Percentiles rank a stretch among this genome's conserved stretches.
These are phyloP conservation scores for Taxawa tesnikishii DNA, from an alignment of 2,329 filamentous ascomycete genomes.

Conservation along the genomic window DNA sequence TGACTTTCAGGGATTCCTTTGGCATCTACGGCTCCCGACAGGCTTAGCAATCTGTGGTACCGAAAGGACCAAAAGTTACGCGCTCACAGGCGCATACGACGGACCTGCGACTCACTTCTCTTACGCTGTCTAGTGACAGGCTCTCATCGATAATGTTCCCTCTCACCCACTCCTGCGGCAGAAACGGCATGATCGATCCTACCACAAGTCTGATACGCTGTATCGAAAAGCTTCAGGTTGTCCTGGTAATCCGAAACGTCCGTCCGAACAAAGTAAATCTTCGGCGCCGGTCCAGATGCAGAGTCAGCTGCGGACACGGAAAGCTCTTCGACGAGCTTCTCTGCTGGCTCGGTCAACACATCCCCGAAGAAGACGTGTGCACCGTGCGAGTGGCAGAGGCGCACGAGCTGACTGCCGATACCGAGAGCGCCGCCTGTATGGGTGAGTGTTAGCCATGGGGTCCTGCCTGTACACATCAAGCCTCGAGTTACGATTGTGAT, in stretches of 20 bases:
- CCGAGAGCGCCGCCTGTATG: conserved; percentile 29
- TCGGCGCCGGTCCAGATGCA: conserved; percentile 11
- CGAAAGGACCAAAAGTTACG: too few relatives aligned
- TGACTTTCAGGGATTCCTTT: conserved; percentile 22
- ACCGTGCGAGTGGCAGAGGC: conserved; percentile 24
- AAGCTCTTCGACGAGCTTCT: conserved; percentile 17
- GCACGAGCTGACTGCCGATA: conserved; percentile 30
- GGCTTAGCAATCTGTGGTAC: background rate
- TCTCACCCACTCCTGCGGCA: conserved; percentile 34
- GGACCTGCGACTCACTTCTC: conserved; percentile 25
- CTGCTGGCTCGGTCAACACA: conserved; percentile 21
- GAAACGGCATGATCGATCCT: conserved; percentile 37
- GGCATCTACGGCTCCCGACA: conserved; percentile 8
- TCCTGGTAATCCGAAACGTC: conserved; percentile 36
- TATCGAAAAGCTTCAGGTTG: conserved; percentile 34
- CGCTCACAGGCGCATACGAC: too few relatives aligned
- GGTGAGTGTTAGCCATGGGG: background rate
- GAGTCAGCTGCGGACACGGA: conserved; percentile 9
- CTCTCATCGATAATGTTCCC: conserved; percentile 33
- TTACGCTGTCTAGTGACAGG: conserved; percentile 30
- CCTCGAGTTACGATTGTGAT: background rate
- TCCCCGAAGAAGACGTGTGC: conserved; percentile 35
- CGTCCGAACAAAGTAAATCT: conserved; percentile 26
- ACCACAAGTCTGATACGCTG: conserved; percentile 31
- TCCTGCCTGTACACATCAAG: background rate